A percentile compares a stretch with the other conserved stretches of the same genome.
phyloP scores from a whole-genome alignment of 768 basidiomycete species.

The Chalciporus pseudorubinellus region DNA sequence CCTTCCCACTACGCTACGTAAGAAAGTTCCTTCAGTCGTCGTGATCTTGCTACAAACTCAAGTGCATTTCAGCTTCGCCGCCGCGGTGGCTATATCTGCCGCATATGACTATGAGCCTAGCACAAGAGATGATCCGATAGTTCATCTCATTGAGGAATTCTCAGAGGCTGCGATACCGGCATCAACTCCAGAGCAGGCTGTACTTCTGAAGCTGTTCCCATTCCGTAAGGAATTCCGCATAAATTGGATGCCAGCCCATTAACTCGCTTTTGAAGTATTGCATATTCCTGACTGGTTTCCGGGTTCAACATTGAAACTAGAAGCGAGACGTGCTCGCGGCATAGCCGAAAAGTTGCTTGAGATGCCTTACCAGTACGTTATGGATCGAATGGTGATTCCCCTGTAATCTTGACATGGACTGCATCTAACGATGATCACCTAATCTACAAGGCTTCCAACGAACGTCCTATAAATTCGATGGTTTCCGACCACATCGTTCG shows the following conservation, averaged over 20 bases:
- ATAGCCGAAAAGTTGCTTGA: not conserved
- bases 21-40: not conserved
- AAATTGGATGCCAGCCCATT: not conserved
- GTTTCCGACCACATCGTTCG: constrained; percentile 3
- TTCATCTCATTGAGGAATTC: not conserved
- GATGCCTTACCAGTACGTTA: constrained; percentile 5
- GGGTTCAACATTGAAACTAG: constrained; percentile 2
- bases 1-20: not conserved
- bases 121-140: constrained; percentile 5
- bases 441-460: not conserved
- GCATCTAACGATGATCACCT: too few species aligned
- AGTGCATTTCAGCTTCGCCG: constrained; percentile 1
- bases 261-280: constrained; percentile 12
- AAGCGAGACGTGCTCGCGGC: not conserved
- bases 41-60: too few species aligned
- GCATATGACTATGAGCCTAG: constrained; percentile 8
- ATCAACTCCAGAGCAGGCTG: constrained; percentile 1
- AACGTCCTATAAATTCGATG: constrained; percentile 2
- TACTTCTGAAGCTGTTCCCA: constrained; percentile 3
- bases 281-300: constrained; percentile 24
- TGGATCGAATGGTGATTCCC: not conserved
- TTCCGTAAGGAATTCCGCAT: constrained; percentile 1
- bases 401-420: not conserved
- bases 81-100: not conserved
- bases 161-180: not conserved